phyloP scores from a whole-genome alignment of 139 green algal genomes.

The Edaphochlamys debaryana region DNA sequence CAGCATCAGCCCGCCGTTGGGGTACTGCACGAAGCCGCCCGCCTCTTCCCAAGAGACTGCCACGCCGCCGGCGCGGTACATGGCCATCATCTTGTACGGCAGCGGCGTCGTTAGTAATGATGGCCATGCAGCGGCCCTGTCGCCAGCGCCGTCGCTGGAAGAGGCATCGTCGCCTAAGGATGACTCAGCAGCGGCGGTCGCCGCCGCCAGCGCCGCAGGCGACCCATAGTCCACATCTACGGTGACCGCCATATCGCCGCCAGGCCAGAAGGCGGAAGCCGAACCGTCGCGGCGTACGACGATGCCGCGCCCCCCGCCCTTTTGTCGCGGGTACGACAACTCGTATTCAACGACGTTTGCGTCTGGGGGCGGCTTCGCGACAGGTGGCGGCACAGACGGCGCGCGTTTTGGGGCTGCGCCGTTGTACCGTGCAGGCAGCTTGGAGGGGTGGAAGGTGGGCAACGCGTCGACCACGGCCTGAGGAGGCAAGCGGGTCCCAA shows the following conservation, averaged over 20 bases:
- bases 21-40: conserved; percentile 58
- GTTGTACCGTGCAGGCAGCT: no score
- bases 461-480: conserved; percentile 41
- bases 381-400: no score
- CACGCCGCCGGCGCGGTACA: conserved; percentile 44
- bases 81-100: conserved; percentile 39
- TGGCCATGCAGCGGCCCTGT: no score
- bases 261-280: conserved; percentile 41
- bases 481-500: no score
- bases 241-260: conserved; percentile 46
- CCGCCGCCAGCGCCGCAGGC: no score
- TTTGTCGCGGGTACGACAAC: not conserved
- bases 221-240: conserved; percentile 45
- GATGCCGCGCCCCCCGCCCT: conserved; percentile 30
- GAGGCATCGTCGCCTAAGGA: no score
- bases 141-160: no score
- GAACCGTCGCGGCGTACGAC: conserved; percentile 45
- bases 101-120: not conserved
- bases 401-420: no score
- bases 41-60: conserved; percentile 45
- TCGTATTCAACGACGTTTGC: not conserved
- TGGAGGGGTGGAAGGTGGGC: conserved; percentile 25
- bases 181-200: no score
- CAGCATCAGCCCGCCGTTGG: conserved; percentile 33
- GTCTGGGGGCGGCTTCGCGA: conserved; percentile 20